These are phyloP conservation scores for Otatea glauca DNA, from an alignment of 176 grass and related monocot species.

Conservation along the genomic window DNA sequence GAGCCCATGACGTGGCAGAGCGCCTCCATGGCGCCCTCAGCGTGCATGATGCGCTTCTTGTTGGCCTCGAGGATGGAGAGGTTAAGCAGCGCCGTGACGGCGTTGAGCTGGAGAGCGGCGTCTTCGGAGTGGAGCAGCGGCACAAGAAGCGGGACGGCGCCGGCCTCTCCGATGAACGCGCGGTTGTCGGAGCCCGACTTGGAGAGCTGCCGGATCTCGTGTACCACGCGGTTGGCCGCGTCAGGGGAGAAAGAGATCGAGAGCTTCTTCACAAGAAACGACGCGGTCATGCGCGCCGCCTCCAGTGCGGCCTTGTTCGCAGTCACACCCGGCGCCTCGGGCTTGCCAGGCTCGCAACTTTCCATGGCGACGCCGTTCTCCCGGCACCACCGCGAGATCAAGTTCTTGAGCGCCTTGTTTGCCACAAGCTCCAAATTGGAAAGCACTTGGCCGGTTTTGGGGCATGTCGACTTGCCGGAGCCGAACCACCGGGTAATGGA, in stretches of 20 bases:
- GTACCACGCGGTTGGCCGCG: slow-evolving; percentile 70
- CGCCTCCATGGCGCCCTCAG: slow-evolving; percentile 64
- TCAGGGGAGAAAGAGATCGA: slow-evolving; percentile 52
- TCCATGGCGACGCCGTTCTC: slow-evolving; percentile 79
- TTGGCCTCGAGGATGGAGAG: slow-evolving; percentile 89
- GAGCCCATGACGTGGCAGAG: slow-evolving; percentile 65
- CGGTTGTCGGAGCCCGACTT: slow-evolving; percentile 72
- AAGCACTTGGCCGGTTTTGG: slow-evolving; percentile 82
- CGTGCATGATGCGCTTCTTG: slow-evolving; percentile 90
- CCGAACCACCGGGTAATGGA: slow-evolving; percentile 85
- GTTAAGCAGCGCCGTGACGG: slow-evolving; percentile 90
- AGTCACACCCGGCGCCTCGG: slow-evolving; percentile 39
- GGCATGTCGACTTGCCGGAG: slow-evolving; percentile 81
- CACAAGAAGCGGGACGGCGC: slow-evolving; percentile 70
- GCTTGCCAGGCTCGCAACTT: slow-evolving; percentile 39
- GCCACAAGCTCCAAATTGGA: slow-evolving; percentile 61
- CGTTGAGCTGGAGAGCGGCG: slow-evolving; percentile 67
- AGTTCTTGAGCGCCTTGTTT: slow-evolving; percentile 86
- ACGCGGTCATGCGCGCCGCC: slow-evolving; percentile 90
- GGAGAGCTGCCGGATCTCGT: slow-evolving; percentile 85
- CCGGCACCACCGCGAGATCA: slow-evolving; percentile 88
- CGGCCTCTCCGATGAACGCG: slow-evolving; percentile 79
- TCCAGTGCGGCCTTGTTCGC: slow-evolving; percentile 90
- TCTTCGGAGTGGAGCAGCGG: slow-evolving; percentile 73
- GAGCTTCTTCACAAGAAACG: slow-evolving; percentile 86